Evolutionary conservation across 2,329 filamentous ascomycete species (phyloP).

Genomic region (Madurella mycetomatis): DNA sequence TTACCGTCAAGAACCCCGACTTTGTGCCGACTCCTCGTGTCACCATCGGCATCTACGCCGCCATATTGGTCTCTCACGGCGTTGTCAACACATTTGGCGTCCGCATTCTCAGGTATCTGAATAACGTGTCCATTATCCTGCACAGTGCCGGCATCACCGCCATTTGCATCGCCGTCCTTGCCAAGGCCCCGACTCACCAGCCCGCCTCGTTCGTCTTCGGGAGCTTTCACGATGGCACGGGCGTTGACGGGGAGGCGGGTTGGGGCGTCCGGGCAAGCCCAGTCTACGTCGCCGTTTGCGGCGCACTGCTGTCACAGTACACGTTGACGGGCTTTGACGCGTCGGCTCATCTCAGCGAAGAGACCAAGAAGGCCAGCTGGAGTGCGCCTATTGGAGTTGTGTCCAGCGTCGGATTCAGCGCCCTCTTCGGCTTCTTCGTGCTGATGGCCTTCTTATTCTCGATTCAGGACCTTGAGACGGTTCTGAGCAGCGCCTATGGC

Average conservation of each 20-base stretch:
- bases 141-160: constrained; percentile 50
- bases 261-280: constrained; percentile 51
- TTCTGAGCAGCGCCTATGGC: constrained; percentile 40
- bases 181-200: constrained; percentile 53
- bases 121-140: constrained; percentile 52
- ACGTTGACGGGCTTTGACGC: constrained; percentile 27
- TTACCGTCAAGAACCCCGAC: constrained; percentile 34
- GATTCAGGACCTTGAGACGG: constrained; percentile 52
- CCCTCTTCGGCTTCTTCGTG: constrained; percentile 48
- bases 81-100: constrained; percentile 56
- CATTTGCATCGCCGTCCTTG: constrained; percentile 52
- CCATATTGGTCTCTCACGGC: constrained; percentile 50
- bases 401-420: constrained; percentile 51
- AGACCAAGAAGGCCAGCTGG: constrained; percentile 53
- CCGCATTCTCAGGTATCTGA: constrained; percentile 50
- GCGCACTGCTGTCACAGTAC: constrained; percentile 52
- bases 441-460: constrained; percentile 53
- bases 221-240: constrained; percentile 42
- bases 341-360: constrained; percentile 51
- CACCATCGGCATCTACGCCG: constrained; percentile 57
- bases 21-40: constrained; percentile 40
- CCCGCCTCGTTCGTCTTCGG: constrained; percentile 52
- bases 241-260: constrained; percentile 37
- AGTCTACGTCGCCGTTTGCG: constrained; percentile 51
- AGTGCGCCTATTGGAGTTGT: constrained; percentile 55